Base-by-base conservation (phyloP, 306 rosid genomes). In the Rubus parviflorus region DNA sequence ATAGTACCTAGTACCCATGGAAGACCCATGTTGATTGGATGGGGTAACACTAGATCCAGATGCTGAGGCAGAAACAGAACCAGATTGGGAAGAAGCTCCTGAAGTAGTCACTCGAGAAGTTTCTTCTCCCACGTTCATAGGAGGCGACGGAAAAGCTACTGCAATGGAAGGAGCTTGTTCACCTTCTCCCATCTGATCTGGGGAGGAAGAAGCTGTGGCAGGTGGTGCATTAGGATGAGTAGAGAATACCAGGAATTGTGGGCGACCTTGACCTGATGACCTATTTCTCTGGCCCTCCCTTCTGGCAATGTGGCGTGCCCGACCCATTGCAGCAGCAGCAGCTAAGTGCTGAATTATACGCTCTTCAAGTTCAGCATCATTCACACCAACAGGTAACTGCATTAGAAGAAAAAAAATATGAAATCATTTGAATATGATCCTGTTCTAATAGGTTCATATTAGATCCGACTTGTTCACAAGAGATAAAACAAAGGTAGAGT, bases 251-350 rank as follows among this genome's bases (percentile, higher is more conserved):
- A 92, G 81, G 73, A 81, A 92, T 43, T 90, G 99, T 10, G 96
- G 96, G 68, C 91, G 97, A 75, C 96, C 91, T 80, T 92, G 99
- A 87, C 93, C 83, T 40, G 97, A 90, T 75, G 96, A 85, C 83
- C 97, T 88, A 78, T 81, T 85, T 75, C 97, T 95, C 72, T 89
- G 99, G 84, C 93, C 90, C 61, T 95, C 98, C 88, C 98, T 88
- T 85, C 98, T 90, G 72, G 97, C 90, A 85, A 90, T 82, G 52
- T 95, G 97, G 53, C 94, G 97, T 62, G 99, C 97, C 76, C 95
- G 85, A 74, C 99, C 99, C 99, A 95, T 95, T 74, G 99, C 97
- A 52, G 99, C 97, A 22, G 98, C 97, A 69, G 99, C 99, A 77
- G 99, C 99, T 53, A 95, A 83, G 88, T 95, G 97, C 81, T 95